Percentiles rank a stretch among this genome's conserved stretches.
phyloP scores from a whole-genome alignment of 2,329 filamentous ascomycete genomes.

The Cladorrhinum sp. region DNA sequence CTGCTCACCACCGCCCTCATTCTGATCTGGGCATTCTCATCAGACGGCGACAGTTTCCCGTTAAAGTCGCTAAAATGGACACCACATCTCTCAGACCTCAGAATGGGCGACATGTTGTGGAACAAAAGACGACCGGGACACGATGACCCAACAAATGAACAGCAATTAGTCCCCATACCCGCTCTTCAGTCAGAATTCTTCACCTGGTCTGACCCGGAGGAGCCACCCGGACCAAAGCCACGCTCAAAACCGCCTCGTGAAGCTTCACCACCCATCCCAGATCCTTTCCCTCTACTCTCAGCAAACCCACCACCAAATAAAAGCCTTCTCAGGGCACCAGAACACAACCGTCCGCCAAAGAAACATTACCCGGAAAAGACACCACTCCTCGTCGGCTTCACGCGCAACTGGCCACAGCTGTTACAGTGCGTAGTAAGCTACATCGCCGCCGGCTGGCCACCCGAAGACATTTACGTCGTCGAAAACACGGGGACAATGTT shows the following conservation, averaged over 20 bases:
- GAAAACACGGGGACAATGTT: constrained; percentile 55
- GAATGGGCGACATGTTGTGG: background rate
- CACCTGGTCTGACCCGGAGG: constrained; percentile 16
- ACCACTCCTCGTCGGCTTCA: constrained; percentile 50
- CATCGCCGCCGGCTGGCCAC: constrained; percentile 54
- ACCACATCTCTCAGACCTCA: background rate
- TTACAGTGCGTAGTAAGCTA: constrained; percentile 53
- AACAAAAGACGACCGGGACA: background rate
- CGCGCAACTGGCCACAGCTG: constrained; percentile 50
- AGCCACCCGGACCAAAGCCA: constrained; percentile 25
- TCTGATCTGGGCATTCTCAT: background rate
- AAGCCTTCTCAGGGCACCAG: constrained; percentile 23
- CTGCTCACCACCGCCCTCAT: background rate
- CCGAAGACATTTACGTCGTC: constrained; percentile 51
- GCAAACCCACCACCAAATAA: constrained; percentile 28
- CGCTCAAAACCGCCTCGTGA: constrained; percentile 34
- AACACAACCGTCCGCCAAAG: constrained; percentile 34
- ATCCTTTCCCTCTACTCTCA: constrained; percentile 40
- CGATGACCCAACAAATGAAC: background rate
- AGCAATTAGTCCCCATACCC: constrained; percentile 5
- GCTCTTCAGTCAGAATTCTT: constrained; percentile 17
- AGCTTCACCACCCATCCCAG: constrained; percentile 31
- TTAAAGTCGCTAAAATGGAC: background rate
- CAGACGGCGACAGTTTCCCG: background rate
- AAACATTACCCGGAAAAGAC: constrained; percentile 37